Evolutionary conservation across 306 rosid species (phyloP), one percentile per base, ranked within the genome.

Genomic region (Astragalus glycyphyllos): DNA sequence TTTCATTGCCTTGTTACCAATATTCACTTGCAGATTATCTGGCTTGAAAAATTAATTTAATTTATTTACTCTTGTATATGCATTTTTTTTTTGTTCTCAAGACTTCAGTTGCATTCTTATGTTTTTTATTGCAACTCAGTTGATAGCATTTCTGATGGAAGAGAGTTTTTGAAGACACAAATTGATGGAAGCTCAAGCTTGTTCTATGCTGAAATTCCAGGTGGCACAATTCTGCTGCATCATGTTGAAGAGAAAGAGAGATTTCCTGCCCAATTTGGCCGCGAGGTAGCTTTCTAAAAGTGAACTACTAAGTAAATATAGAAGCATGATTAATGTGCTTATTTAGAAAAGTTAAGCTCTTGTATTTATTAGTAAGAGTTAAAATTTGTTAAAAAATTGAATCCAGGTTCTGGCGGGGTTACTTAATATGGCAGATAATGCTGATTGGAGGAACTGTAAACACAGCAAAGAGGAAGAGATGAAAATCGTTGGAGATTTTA

Each of bases 251-350:
- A 87, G 69, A 86, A 76, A 14, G 97, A 84, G 81, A 87, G 11
- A 65, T 94, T 94, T 79, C 88, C 97, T 11, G 88, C 84, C 11
- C 99, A 94, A 60, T 94, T 94, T 87, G 99, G 99, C 58, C 99
- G 99, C 0, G 97, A 94, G 97, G 99, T 94, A 69, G 87, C 85
- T 74, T 56, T 12, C 71, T 29, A 58, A 49, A 35, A 58, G 32
- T 34, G 60, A 57, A 64, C 26, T 34, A 5, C 62, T 16, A 5
- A 65, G 73, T 45, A 12, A 50, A 47, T 26, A 51, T 31, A 57
- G 7, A 17, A 67, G 29, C 60, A 23, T 56, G 20, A 16, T 61
- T 56, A 10, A 47, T 34, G 58, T 57, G 12, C 31, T 68, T 53
- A 20, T 67, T 47, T 54, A 29, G 31, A 63, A 53, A 11, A 11